Percentiles rank a stretch among this genome's conserved stretches.
phyloP scores from a whole-genome alignment of 768 basidiomycete species.

The Xerocomellus chrysenteron region DNA sequence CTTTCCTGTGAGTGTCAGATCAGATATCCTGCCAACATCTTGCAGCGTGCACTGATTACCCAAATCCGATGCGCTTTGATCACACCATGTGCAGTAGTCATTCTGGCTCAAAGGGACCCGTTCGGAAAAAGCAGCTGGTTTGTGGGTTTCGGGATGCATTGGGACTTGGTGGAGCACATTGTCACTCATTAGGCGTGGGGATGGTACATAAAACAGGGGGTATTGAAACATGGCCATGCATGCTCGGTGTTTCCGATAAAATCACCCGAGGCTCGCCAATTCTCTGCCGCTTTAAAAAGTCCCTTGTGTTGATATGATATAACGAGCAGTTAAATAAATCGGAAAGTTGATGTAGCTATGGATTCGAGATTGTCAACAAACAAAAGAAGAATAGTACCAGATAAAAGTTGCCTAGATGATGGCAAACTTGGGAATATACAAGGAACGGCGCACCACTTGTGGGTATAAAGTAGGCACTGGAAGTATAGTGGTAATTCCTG shows the following conservation, averaged over 20 bases:
- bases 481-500: not conserved
- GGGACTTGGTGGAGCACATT: too few species aligned
- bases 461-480: not conserved
- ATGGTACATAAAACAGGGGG: too few species aligned
- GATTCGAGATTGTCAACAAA: not conserved
- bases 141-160: not conserved
- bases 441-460: not conserved
- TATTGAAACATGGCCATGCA: too few species aligned
- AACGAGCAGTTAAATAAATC: too few species aligned
- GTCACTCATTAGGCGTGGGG: too few species aligned
- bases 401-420: not conserved
- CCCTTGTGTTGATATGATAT: too few species aligned
- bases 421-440: not conserved
- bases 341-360: not conserved
- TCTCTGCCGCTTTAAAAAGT: too few species aligned
- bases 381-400: not conserved
- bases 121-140: not conserved
- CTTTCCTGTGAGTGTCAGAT: not conserved
- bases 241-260: too few species aligned
- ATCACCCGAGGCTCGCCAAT: too few species aligned
- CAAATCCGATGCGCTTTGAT: not conserved
- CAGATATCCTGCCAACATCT: not conserved
- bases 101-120: too few species aligned
- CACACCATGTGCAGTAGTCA: too few species aligned
- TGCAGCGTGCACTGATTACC: not conserved